Evolutionary conservation across 2,329 filamentous ascomycete species (phyloP).

Genomic region (Sporothrix protearum): DNA sequence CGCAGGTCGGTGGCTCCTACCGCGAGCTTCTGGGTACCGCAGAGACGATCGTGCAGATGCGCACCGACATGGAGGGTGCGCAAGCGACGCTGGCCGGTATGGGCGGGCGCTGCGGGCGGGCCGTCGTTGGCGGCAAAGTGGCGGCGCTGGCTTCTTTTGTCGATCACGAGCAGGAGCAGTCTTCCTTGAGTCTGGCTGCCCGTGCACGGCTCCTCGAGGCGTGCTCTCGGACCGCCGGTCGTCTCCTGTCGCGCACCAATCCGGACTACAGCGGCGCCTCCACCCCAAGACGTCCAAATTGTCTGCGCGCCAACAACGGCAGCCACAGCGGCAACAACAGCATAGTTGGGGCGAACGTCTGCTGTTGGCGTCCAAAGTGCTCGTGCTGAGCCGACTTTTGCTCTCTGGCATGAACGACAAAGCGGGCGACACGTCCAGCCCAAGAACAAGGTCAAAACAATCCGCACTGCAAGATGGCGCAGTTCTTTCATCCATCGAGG

Average conservation of each 20-base stretch:
- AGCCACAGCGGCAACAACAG: slow-evolving; percentile 37
- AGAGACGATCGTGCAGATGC: slow-evolving; percentile 91
- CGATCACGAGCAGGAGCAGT: slow-evolving; percentile 29
- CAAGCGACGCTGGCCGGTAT: slow-evolving; percentile 69
- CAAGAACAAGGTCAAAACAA: not conserved
- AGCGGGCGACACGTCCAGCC: not conserved
- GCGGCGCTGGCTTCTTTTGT: slow-evolving; percentile 52
- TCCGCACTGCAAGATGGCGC: slow-evolving; percentile 31
- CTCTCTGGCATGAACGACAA: slow-evolving; percentile 63
- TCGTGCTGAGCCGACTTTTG: slow-evolving; percentile 72
- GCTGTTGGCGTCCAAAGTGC: slow-evolving; percentile 62
- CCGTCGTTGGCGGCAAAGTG: slow-evolving; percentile 64
- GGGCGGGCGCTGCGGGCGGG: slow-evolving; percentile 72
- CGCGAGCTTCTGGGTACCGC: slow-evolving; percentile 87
- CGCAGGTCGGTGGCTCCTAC: slow-evolving; percentile 66
- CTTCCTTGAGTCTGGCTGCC: slow-evolving; percentile 38
- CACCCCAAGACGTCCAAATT: not conserved
- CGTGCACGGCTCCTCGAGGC: slow-evolving; percentile 50
- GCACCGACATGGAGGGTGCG: slow-evolving; percentile 68
- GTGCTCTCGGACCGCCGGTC: slow-evolving; percentile 48
- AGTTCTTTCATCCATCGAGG: slow-evolving; percentile 48
- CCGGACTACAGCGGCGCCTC: not conserved
- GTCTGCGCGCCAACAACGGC: not conserved
- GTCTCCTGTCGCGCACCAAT: slow-evolving; percentile 39
- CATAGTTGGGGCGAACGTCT: slow-evolving; percentile 47